Conservation (phyloP, 129 eudicot species). For the Dittrichia graveolens region DNA sequence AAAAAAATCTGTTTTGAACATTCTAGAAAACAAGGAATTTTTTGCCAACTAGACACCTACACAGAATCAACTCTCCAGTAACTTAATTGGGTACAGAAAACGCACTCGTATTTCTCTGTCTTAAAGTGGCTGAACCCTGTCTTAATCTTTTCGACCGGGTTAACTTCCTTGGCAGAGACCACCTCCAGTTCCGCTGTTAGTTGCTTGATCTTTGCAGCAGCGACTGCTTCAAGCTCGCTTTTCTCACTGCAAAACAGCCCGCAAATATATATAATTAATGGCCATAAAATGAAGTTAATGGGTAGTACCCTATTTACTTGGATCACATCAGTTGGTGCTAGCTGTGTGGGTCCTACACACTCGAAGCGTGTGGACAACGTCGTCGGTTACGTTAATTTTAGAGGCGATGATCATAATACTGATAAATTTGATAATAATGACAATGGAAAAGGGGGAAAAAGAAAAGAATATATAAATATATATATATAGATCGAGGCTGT, state of each 20-base stretch:
- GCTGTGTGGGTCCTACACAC: slow-evolving; percentile 11
- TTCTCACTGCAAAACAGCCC: slow-evolving; percentile 55
- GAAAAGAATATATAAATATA: too few species aligned
- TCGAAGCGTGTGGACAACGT: background rate
- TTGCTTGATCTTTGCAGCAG: slow-evolving; percentile 70
- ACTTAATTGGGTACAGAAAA: too few species aligned
- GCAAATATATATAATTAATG: too few species aligned
- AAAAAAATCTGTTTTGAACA: too few species aligned
- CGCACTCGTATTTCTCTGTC: slow-evolving; percentile 70
- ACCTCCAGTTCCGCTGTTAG: slow-evolving; percentile 71
- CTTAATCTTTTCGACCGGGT: slow-evolving; percentile 59
- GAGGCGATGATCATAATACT: background rate
- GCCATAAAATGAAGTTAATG: background rate
- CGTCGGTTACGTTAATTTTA: slow-evolving; percentile 6
- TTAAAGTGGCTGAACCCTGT: slow-evolving; percentile 72
- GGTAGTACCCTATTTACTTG: background rate
- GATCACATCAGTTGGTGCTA: background rate
- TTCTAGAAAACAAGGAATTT: too few species aligned
- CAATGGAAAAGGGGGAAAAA: too few species aligned
- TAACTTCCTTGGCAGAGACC: slow-evolving; percentile 29
- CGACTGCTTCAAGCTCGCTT: slow-evolving; percentile 47
- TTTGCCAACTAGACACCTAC: too few species aligned
- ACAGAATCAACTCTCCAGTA: too few species aligned
- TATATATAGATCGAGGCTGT: too few species aligned
- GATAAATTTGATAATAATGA: background rate